Conservation (phyloP, 1,284 basidiomycete species). For the Microbotryomycetes sp. region DNA sequence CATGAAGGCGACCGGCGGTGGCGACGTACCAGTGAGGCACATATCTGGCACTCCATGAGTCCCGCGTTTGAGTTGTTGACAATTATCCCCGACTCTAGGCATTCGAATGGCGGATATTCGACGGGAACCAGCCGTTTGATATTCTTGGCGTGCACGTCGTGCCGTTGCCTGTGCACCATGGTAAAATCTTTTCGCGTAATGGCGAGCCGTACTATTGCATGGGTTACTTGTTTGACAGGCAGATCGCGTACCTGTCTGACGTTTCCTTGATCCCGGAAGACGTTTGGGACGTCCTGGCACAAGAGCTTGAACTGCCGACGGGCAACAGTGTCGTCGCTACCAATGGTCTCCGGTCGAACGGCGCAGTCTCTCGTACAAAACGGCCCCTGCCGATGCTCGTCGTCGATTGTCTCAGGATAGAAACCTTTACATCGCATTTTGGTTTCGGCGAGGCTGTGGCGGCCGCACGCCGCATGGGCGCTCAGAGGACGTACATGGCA, state of each 20-base stretch:
- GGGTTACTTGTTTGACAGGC: conserved; percentile 62
- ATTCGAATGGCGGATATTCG: conserved; percentile 3
- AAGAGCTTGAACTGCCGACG: background rate
- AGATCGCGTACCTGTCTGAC: conserved; percentile 52
- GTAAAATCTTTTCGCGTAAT: conserved; percentile 33
- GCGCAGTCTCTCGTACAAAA: background rate
- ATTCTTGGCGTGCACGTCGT: background rate
- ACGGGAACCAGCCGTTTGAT: background rate
- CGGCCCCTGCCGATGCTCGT: conserved; percentile 50
- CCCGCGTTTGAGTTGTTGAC: too few species aligned
- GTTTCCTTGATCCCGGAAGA: conserved; percentile 63
- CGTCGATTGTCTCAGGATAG: conserved; percentile 61
- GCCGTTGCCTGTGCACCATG: conserved; percentile 45
- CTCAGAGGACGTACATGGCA: conserved; percentile 55
- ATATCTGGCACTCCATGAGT: too few species aligned
- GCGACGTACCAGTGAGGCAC: conserved; percentile 52
- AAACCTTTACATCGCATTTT: conserved; percentile 61
- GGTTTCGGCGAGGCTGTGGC: conserved; percentile 55
- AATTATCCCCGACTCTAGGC: background rate
- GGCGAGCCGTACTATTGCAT: conserved; percentile 56
- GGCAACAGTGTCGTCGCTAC: background rate
- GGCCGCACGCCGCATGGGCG: conserved; percentile 51
- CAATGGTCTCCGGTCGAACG: background rate
- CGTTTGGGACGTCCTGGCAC: conserved; percentile 47
- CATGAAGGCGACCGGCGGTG: conserved; percentile 68